Base-by-base conservation (phyloP, 495 filamentous ascomycete genomes). In the Haplographium delicatum region DNA sequence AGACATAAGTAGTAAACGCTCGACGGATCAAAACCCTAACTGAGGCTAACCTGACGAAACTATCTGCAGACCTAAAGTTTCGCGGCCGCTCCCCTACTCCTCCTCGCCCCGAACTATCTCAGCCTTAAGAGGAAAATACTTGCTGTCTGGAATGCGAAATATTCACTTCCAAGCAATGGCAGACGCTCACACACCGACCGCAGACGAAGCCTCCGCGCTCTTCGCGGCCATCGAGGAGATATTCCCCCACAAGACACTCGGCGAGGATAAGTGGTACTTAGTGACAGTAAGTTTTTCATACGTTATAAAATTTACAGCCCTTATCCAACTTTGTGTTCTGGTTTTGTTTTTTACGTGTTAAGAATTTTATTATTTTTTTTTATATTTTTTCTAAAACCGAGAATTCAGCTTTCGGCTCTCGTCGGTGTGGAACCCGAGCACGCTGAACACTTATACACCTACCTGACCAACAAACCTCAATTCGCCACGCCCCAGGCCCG, bases 261-360 rank as follows among this genome's bases (percentile, higher is more conserved):
- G 75, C 23, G 54, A 54, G 23, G 74, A 79, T 31, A 73, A 74
- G 65, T 83, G 80, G 79, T 76, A 79, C 47, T 68, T 83, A 22
- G 65, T 80, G 3, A 73, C 72, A 5, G 69, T 76, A 62, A 27
- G 58, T 53, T 13, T n/a, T 15, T 15, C 15, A 39, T 15, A 39
- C 35, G 6, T 39, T 19, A 13, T 6, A 18, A 9, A 39, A 39
- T 22, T 9, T 15, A 39, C 13, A 19, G 1, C 11, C 13, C 15
- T 1, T 39, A 39, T 39, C 22, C 7, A 39, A 15, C 18, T 39
- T 19, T 39, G n/a, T n/a, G n/a, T n/a, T n/a, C n/a, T n/a, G n/a
- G n/a, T n/a, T n/a, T n/a, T n/a, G n/a, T n/a, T n/a, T n/a, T n/a
- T n/a, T n/a, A n/a, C n/a, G n/a, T n/a, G n/a, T n/a, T n/a, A n/a